Evolutionary conservation across 2,329 filamentous ascomycete genomes (phyloP), one percentile per base, ranked within the genome.

Genomic region (Bretziella fagacearum): DNA sequence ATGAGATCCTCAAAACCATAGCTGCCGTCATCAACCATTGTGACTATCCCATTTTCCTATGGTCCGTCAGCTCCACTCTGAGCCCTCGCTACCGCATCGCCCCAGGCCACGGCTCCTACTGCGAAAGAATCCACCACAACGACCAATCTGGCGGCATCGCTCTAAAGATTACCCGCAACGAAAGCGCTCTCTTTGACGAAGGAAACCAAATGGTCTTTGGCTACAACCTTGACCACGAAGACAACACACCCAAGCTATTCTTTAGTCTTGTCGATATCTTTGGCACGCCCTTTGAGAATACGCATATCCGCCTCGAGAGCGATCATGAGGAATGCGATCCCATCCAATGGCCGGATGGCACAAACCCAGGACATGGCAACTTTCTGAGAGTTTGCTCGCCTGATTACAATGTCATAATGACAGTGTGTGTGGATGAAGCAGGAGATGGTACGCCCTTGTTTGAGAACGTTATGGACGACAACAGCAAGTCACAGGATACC

Each of bases 251-350:
- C 4, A 33, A 27, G 32, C 26, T 66, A 43, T 66, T 59, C 59
- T 65, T 64, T 46, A 63, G 65, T 49, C 54, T 66, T 18, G 60
- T 56, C 53, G 56, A 59, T 50, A 59, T 64, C 10, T 65, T 65
- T 44, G 63, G 63, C n/a, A 57, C 64, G 44, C 54, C 58, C 3
- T 64, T 66, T 23, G 47, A 46, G 10, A 61, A 61, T 7, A 52
- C 53, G 41, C 60, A 58, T 54, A 20, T 66, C 7, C 55, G 54
- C 4, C 55, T 58, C 8, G 53, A 53, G 8, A 61, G 59, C 49
- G 53, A 53, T 29, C 52, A 60, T 30, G 29, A 47, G 4, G 53
- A 50, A 2, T 66, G 64, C 55, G 57, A 57, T 1, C 44, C 52
- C 3, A 65, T 66, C 30, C 54, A 57, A 6, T 66, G 63, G 63